phyloP scores from a whole-genome alignment of 2,329 filamentous ascomycete species.

The Cadophora luteo-olivacea region DNA sequence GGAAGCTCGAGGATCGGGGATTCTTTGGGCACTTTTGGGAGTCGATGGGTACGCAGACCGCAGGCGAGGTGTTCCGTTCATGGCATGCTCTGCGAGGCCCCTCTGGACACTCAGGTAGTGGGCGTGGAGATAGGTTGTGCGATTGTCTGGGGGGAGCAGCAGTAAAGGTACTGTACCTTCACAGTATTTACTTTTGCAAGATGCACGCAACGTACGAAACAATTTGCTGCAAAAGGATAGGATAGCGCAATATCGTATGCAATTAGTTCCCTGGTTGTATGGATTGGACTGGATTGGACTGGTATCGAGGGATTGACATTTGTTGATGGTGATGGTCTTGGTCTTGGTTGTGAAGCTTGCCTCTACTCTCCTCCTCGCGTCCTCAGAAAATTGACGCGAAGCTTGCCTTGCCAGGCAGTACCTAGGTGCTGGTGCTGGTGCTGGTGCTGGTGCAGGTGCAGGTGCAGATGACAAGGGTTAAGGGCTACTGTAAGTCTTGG shows the following conservation, averaged over 20 bases:
- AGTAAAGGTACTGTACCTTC: background rate
- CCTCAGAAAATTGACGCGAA: background rate
- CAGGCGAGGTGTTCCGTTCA: conserved; percentile 84
- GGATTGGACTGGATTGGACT: background rate
- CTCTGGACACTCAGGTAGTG: conserved; percentile 10
- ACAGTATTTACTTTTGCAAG: conserved; percentile 3
- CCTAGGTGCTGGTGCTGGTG: no score
- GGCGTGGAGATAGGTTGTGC: background rate
- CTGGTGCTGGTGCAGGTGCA: no score
- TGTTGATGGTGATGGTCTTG: background rate
- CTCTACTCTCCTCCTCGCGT: background rate
- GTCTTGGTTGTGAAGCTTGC: background rate
- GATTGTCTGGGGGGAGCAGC: background rate
- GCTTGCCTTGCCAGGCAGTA: background rate
- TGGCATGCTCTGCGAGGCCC: conserved; percentile 49
- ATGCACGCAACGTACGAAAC: no score
- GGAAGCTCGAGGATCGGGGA: conserved; percentile 44
- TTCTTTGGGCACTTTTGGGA: conserved; percentile 58
- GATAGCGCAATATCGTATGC: background rate
- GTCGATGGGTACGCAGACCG: conserved; percentile 83
- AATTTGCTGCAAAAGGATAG: background rate
- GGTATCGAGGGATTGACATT: background rate
- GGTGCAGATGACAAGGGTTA: no score
- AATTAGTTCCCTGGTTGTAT: background rate
- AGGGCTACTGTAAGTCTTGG: no score